phyloP scores from a whole-genome alignment of 2,329 filamentous ascomycete genomes.

The Xylariaceae sp. region DNA sequence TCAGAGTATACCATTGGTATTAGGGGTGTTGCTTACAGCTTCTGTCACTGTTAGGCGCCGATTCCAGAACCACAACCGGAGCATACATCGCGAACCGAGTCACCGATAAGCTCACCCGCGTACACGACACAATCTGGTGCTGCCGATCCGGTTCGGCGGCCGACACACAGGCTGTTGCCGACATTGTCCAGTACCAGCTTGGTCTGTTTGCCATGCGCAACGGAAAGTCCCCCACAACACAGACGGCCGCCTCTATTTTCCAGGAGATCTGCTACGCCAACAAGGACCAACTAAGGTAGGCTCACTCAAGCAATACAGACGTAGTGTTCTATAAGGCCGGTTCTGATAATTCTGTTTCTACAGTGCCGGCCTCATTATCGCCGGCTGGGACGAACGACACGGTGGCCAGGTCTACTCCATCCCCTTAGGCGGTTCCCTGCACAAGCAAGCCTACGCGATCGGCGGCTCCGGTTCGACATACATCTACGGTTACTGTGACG shows the following conservation, averaged over 20 bases:
- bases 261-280: constrained; percentile 98
- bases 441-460: constrained; percentile 95
- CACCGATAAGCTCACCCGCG: constrained; percentile 97
- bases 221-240: constrained; percentile 84
- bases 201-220: constrained; percentile 88
- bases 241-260: constrained; percentile 92
- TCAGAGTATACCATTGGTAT: background rate
- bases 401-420: constrained; percentile 98
- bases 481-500: constrained; percentile 98
- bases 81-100: constrained; percentile 99
- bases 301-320: too few relatives aligned
- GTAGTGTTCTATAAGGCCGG: too few relatives aligned
- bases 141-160: constrained; percentile 96
- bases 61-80: constrained; percentile 95
- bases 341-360: too few relatives aligned
- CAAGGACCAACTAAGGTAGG: constrained; percentile 86
- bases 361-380: constrained; percentile 95
- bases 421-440: constrained; percentile 88
- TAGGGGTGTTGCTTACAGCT: constrained; percentile 13
- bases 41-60: constrained; percentile 57
- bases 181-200: constrained; percentile 96
- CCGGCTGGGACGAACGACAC: constrained; percentile 92
- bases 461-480: constrained; percentile 96
- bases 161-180: constrained; percentile 95
- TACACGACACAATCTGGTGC: constrained; percentile 99